These are phyloP conservation scores for Limnanthes douglasii DNA, from an alignment of 345 rosid species.

Conservation along the genomic window DNA sequence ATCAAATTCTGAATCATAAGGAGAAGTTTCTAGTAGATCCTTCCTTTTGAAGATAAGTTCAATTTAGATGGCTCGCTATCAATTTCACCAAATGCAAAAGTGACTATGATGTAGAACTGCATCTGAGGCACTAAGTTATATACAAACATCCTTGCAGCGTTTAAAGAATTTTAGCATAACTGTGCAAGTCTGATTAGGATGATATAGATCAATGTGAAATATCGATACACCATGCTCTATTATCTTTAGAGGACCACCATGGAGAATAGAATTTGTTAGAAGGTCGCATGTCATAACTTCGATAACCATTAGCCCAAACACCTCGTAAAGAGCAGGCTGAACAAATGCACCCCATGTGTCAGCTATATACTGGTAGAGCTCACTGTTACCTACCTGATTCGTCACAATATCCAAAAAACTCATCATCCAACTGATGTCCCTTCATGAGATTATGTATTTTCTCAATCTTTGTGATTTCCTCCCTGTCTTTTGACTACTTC, in stretches of 20 bases:
- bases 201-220: conserved; percentile 67
- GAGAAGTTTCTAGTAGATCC: no score
- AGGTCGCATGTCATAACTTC: conserved; percentile 78
- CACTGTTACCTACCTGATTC: conserved; percentile 67
- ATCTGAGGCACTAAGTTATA: no score
- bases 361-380: conserved; percentile 59
- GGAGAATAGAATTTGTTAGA: conserved; percentile 60
- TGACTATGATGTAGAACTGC: no score
- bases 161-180: conserved; percentile 34
- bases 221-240: conserved; percentile 51
- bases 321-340: conserved; percentile 84
- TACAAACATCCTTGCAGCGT: conserved; percentile 38
- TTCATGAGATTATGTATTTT: conserved; percentile 52
- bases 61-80: no score
- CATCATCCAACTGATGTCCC: conserved; percentile 37
- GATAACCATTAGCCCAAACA: conserved; percentile 66
- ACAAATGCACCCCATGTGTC: conserved; percentile 59
- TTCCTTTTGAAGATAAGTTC: no score
- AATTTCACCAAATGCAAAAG: no score
- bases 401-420: conserved; percentile 52
- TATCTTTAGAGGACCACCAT: conserved; percentile 78
- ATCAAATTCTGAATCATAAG: no score
- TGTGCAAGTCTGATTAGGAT: conserved; percentile 39
- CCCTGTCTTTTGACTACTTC: conserved; percentile 55
- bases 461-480: conserved; percentile 55